Evolutionary conservation across 2,329 filamentous ascomycete genomes (phyloP).

Genomic region (Colletotrichum scovillei): DNA sequence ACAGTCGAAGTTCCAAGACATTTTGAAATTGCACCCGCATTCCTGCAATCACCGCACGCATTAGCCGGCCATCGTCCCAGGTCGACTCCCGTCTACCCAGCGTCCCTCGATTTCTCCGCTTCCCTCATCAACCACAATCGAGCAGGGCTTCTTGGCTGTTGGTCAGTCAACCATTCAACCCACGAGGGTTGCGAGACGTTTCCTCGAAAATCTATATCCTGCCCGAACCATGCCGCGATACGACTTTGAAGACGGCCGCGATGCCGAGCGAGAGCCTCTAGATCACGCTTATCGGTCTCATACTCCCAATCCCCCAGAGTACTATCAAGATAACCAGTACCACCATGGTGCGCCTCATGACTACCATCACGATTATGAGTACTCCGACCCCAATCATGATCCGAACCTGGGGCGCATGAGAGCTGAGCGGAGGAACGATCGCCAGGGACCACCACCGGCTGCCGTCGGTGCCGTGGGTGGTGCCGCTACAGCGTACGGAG

Average conservation of each 20-base stretch:
- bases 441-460: slow-evolving; percentile 39
- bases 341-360: slow-evolving; percentile 22
- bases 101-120: background rate
- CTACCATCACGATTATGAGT: slow-evolving; percentile 18
- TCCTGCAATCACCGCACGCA: slow-evolving; percentile 8
- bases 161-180: slow-evolving; percentile 10
- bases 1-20: slow-evolving; percentile 27
- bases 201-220: slow-evolving; percentile 12
- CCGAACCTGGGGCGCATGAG: slow-evolving; percentile 48
- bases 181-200: slow-evolving; percentile 27
- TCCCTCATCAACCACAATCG: background rate
- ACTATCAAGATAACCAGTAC: slow-evolving; percentile 33
- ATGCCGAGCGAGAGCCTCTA: slow-evolving; percentile 36
- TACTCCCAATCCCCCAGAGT: slow-evolving; percentile 24
- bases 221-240: slow-evolving; percentile 38
- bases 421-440: slow-evolving; percentile 47
- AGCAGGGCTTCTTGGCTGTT: slow-evolving; percentile 14
- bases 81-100: slow-evolving; percentile 3
- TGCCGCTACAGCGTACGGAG: slow-evolving; percentile 38
- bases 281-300: slow-evolving; percentile 34
- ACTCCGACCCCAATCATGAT: slow-evolving; percentile 49
- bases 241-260: slow-evolving; percentile 34
- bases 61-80: background rate
- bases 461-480: slow-evolving; percentile 38
- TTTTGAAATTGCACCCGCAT: slow-evolving; percentile 21